phyloP scores from a whole-genome alignment of 495 filamentous ascomycete genomes.

The Aspergillus nanangensis region DNA sequence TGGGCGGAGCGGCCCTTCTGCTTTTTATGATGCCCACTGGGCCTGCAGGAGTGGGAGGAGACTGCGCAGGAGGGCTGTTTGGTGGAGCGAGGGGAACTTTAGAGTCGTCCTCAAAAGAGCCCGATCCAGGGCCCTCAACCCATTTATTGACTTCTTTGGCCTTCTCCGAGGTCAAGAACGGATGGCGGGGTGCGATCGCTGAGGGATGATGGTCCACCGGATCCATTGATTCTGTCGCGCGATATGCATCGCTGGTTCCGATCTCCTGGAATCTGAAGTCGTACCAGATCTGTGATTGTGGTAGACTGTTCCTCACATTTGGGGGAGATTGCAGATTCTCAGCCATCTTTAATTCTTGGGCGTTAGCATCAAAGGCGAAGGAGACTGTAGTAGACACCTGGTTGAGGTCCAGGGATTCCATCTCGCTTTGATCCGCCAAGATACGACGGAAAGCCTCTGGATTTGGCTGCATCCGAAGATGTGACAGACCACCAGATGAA shows the following conservation, averaged over 20 bases:
- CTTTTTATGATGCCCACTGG: too few relatives aligned
- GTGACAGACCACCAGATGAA: background rate
- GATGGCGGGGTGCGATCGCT: too few relatives aligned
- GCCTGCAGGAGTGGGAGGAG: too few relatives aligned
- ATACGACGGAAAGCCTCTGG: constrained; percentile 13
- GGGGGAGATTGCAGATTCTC: constrained; percentile 9
- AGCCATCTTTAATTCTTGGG: constrained; percentile 5
- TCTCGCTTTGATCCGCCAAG: constrained; percentile 10
- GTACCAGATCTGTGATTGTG: constrained; percentile 18
- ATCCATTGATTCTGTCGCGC: constrained; percentile 10
- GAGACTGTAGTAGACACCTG: constrained; percentile 18
- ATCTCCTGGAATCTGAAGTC: constrained; percentile 20
- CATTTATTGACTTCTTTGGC: too few relatives aligned
- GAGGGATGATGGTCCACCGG: too few relatives aligned
- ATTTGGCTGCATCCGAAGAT: constrained; percentile 12
- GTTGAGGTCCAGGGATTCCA: background rate
- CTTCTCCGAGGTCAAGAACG: too few relatives aligned
- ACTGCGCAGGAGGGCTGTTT: too few relatives aligned
- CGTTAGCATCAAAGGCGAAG: constrained; percentile 10
- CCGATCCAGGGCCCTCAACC: too few relatives aligned
- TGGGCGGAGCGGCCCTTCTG: too few relatives aligned
- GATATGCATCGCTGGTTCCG: constrained; percentile 13
- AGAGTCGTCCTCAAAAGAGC: too few relatives aligned
- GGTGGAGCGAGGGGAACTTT: too few relatives aligned
- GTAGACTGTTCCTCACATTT: constrained; percentile 6